Evolutionary conservation across 2,329 filamentous ascomycete species (phyloP).

Genomic region (Leptographium wingfieldii): DNA sequence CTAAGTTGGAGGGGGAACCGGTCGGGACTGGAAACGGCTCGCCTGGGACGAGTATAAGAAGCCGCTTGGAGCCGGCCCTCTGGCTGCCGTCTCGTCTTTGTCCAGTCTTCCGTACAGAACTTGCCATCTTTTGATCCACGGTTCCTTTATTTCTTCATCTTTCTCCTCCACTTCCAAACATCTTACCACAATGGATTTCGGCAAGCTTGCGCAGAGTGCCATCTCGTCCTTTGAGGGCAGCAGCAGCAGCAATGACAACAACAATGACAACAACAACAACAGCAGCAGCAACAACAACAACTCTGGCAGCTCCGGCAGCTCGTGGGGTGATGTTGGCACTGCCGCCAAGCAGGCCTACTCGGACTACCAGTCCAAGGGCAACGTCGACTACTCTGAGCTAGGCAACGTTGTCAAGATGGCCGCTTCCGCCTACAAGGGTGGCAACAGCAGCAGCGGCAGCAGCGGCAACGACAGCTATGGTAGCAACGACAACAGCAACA

Average conservation of each 20-base stretch:
- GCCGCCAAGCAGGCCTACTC: conserved; percentile 13
- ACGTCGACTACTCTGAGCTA: conserved; percentile 19
- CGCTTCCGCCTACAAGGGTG: conserved; percentile 15
- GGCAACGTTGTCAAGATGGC: conserved; percentile 21
- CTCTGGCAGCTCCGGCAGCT: conserved; percentile 2
- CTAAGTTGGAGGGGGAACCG: neutral
- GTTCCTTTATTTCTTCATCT: neutral
- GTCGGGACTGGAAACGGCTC: neutral
- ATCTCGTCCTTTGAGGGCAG: conserved; percentile 7
- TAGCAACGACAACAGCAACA: neutral
- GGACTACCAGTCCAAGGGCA: conserved; percentile 18
- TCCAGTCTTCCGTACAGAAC: neutral
- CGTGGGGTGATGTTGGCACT: conserved; percentile 12
- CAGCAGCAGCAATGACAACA: neutral
- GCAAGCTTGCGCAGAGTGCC: conserved; percentile 15
- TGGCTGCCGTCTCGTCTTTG: no score
- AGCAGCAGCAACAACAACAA: conserved; percentile 3
- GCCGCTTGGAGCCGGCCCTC: neutral
- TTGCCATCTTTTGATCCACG: neutral
- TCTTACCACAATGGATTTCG: conserved; percentile 15
- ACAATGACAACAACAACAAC: conserved; percentile 1
- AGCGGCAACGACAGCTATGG: conserved; percentile 1
- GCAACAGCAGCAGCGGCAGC: conserved; percentile 1
- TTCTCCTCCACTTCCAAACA: neutral
- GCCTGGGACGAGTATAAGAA: neutral